These are phyloP conservation scores for Penicillium sp. DNA, from an alignment of 2,329 filamentous ascomycete species.

Conservation along the genomic window DNA sequence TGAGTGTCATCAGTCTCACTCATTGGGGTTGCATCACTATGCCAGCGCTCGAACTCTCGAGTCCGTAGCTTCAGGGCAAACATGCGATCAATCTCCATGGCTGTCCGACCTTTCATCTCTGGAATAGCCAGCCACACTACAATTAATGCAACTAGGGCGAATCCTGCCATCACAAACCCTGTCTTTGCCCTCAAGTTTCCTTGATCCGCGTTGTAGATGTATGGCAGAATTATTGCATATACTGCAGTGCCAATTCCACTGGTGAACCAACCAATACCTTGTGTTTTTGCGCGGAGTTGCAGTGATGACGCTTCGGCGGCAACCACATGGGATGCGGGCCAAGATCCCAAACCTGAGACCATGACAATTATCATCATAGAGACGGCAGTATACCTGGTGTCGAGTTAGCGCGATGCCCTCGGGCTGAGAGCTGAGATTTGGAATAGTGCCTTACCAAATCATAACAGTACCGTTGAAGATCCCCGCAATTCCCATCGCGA, in stretches of 20 bases:
- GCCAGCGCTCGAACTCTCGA: slow-evolving; percentile 15
- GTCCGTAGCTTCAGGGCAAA: slow-evolving; percentile 23
- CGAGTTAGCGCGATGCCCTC: background rate
- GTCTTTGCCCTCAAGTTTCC: slow-evolving; percentile 20
- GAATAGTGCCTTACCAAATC: slow-evolving; percentile 35
- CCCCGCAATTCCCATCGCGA: slow-evolving; percentile 47
- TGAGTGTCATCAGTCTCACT: background rate
- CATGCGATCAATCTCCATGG: slow-evolving; percentile 49
- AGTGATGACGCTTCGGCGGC: slow-evolving; percentile 32
- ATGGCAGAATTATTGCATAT: slow-evolving; percentile 49
- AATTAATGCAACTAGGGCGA: slow-evolving; percentile 18
- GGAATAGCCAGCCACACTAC: slow-evolving; percentile 50
- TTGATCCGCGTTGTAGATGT: slow-evolving; percentile 42
- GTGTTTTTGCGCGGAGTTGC: slow-evolving; percentile 35
- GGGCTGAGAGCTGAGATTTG: fast-evolving
- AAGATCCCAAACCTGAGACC: slow-evolving; percentile 34
- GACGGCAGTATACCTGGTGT: slow-evolving; percentile 38
- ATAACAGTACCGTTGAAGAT: slow-evolving; percentile 39
- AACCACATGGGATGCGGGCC: slow-evolving; percentile 36
- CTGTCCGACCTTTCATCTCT: slow-evolving; percentile 52
- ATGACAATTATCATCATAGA: slow-evolving; percentile 47
- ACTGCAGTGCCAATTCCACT: slow-evolving; percentile 41
- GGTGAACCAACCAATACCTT: slow-evolving; percentile 42
- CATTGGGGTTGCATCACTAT: slow-evolving; percentile 3
- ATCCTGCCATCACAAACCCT: slow-evolving; percentile 21